Conservation (phyloP, 2,329 filamentous ascomycete genomes). For the Botrytis fabae region DNA sequence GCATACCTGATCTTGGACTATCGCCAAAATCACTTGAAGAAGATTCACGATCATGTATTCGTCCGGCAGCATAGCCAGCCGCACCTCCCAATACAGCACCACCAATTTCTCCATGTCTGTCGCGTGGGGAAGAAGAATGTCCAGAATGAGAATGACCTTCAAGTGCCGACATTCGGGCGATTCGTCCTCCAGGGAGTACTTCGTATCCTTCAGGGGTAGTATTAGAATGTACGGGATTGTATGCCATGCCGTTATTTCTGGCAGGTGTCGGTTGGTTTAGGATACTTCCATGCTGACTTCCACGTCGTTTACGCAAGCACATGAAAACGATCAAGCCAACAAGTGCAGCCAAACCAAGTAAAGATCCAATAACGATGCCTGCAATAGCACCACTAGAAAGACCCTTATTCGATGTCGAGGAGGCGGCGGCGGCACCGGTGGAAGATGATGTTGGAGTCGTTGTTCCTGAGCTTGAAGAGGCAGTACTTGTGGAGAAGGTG, state of each 20-base stretch:
- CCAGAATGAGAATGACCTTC: constrained; percentile 71
- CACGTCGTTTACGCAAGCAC: constrained; percentile 53
- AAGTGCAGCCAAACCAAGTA: constrained; percentile 71
- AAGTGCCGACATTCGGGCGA: constrained; percentile 92
- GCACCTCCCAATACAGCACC: constrained; percentile 44
- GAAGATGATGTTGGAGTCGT: constrained; percentile 30
- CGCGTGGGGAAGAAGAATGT: constrained; percentile 54
- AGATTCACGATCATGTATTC: constrained; percentile 51
- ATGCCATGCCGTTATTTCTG: constrained; percentile 49
- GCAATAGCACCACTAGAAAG: constrained; percentile 88
- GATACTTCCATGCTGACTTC: constrained; percentile 67
- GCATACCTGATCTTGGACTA: constrained; percentile 67
- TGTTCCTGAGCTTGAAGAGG: constrained; percentile 50
- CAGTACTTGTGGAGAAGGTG: constrained; percentile 55
- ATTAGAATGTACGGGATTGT: constrained; percentile 43
- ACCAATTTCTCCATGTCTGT: constrained; percentile 21
- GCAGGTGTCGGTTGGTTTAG: constrained; percentile 88
- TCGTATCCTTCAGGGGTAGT: constrained; percentile 58
- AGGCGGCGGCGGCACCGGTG: constrained; percentile 17
- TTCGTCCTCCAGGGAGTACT: constrained; percentile 80
- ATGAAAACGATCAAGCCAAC: constrained; percentile 65
- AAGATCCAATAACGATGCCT: constrained; percentile 80
- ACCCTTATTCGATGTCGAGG: constrained; percentile 42
- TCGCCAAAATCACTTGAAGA: constrained; percentile 66
- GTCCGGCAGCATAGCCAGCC: constrained; percentile 50